phyloP scores from a whole-genome alignment of 2,329 filamentous ascomycete species.

The Fusarium pseudonygamai region DNA sequence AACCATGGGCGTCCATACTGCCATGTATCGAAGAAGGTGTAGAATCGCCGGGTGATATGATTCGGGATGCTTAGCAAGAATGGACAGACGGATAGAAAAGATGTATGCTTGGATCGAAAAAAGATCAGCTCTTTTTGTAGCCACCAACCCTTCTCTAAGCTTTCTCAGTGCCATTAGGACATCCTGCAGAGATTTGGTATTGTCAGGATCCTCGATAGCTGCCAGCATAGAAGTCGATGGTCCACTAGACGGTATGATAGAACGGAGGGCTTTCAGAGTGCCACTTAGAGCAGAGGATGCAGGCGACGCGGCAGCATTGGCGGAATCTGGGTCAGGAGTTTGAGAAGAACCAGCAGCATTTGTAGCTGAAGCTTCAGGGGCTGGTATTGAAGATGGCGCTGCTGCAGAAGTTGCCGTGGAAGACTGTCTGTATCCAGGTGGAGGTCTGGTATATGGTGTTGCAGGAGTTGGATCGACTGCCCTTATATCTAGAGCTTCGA shows the following conservation, averaged over 20 bases:
- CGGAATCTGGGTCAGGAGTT: not conserved
- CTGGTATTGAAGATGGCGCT: not conserved
- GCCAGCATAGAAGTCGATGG: conserved; percentile 25
- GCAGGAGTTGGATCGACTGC: conserved; percentile 20
- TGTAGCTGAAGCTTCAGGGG: not conserved
- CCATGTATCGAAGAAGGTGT: conserved; percentile 78
- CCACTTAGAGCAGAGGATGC: conserved; percentile 14
- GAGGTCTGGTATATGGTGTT: conserved; percentile 14
- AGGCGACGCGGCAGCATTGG: not conserved
- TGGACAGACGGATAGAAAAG: conserved; percentile 86
- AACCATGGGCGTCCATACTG: conserved; percentile 73
- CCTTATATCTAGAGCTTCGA: conserved; percentile 66
- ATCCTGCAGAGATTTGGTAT: conserved; percentile 72
- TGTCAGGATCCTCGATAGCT: conserved; percentile 42
- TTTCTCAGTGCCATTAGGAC: conserved; percentile 89
- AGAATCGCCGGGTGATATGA: conserved; percentile 90
- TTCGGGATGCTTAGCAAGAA: conserved; percentile 83
- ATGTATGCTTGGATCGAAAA: conserved; percentile 92
- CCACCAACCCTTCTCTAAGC: conserved; percentile 88
- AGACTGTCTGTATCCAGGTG: conserved; percentile 4
- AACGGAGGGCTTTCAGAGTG: conserved; percentile 11
- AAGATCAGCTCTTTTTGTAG: conserved; percentile 76
- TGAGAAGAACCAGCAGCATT: not conserved
- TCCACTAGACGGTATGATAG: conserved; percentile 19
- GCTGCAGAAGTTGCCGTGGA: not conserved